Conservation (phyloP, 345 rosid species). For the Gossypium arboreum region DNA sequence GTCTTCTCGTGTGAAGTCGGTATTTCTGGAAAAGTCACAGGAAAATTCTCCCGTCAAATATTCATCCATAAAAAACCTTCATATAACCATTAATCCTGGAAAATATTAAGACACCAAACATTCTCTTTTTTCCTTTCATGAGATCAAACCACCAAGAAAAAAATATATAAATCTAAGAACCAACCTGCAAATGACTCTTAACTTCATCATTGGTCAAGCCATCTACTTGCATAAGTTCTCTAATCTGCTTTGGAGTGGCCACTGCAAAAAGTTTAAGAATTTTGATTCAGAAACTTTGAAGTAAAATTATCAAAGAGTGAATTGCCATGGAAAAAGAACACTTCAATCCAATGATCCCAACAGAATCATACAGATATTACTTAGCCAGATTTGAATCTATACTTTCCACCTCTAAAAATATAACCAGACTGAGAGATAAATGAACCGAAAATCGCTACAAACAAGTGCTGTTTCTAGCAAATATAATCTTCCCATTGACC, state of each 20-base stretch:
- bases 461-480: not conserved
- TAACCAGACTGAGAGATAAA: not conserved
- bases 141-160: conserved; percentile 4
- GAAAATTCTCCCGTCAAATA: conserved; percentile 21
- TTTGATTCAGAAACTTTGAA: conserved; percentile 8
- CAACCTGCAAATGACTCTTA: conserved; percentile 95
- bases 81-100: not conserved
- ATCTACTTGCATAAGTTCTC: conserved; percentile 93
- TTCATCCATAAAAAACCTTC: not conserved
- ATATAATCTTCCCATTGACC: not conserved
- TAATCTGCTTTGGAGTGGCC: conserved; percentile 96
- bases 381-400: not conserved
- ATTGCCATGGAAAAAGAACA: not conserved
- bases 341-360: not conserved
- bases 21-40: conserved; percentile 58
- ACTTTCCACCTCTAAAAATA: not conserved
- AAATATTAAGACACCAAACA: not conserved
- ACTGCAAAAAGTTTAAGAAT: conserved; percentile 37
- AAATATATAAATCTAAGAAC: conserved; percentile 8
- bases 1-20: conserved; percentile 64
- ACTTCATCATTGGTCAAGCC: conserved; percentile 98
- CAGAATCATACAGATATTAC: not conserved
- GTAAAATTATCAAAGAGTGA: conserved; percentile 2
- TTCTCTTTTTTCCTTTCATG: conserved; percentile 10
- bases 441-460: not conserved